Evolutionary conservation across 768 basidiomycete genomes (phyloP).

Genomic region (Kondoa malvinella): DNA sequence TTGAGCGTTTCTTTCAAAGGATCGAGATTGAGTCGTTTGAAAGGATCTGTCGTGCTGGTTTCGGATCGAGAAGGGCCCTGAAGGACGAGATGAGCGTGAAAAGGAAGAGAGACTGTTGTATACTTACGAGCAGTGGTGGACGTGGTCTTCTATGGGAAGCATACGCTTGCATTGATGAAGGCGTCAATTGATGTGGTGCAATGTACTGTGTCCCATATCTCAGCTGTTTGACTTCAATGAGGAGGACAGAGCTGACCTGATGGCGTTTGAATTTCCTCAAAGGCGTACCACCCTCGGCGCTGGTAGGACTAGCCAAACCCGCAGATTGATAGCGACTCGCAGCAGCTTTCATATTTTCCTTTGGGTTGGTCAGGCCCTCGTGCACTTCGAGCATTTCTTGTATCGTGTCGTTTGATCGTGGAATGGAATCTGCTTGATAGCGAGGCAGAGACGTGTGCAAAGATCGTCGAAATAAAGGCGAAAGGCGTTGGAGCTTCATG

Average conservation of each 20-base stretch:
- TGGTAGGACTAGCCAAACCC: not conserved
- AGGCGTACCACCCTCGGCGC: not conserved
- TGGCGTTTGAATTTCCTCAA: not conserved
- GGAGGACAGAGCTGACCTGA: not conserved
- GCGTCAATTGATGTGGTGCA: not conserved
- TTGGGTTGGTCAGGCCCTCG: not conserved
- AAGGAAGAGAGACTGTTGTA: no score
- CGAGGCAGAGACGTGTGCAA: not conserved
- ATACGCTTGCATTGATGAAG: not conserved
- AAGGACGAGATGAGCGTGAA: no score
- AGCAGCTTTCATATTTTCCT: not conserved
- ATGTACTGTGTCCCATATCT: not conserved
- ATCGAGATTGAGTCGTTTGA: not conserved
- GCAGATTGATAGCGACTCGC: not conserved
- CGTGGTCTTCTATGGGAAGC: not conserved
- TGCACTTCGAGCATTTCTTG: not conserved
- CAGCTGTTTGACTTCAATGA: not conserved
- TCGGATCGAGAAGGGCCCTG: not conserved
- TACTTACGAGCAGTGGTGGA: not conserved
- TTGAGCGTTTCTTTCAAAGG: conserved; percentile 31
- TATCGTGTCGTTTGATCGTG: not conserved
- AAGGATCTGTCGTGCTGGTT: not conserved
- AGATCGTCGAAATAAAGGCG: not conserved
- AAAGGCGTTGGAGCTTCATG: not conserved
- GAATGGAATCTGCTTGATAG: not conserved